These are phyloP conservation scores for Orbilia brochopaga DNA, from an alignment of 2,329 filamentous ascomycete genomes.

Conservation along the genomic window DNA sequence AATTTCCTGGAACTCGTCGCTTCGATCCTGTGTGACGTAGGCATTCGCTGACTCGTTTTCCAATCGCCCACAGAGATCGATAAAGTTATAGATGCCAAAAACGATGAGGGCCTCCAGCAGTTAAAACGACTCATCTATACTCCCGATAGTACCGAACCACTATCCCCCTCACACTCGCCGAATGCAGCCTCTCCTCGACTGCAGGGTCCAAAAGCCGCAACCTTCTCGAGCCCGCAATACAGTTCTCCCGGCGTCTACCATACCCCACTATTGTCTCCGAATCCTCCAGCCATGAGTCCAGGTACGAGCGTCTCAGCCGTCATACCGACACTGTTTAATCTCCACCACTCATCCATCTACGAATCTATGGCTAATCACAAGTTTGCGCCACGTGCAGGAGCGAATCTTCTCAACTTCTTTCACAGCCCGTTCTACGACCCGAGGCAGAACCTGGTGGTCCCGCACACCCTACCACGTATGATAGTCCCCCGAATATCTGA, in stretches of 20 bases:
- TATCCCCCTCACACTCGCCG: conserved; percentile 36
- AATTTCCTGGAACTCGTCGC: too few species aligned
- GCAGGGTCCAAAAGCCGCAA: conserved; percentile 15
- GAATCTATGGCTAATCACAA: conserved; percentile 43
- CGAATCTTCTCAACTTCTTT: conserved; percentile 67
- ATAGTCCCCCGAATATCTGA: not conserved
- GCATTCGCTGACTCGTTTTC: conserved; percentile 1
- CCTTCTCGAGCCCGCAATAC: conserved; percentile 14
- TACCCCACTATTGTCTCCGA: conserved; percentile 51
- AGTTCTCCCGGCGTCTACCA: conserved; percentile 20
- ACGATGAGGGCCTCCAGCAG: conserved; percentile 36
- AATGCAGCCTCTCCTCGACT: conserved; percentile 28
- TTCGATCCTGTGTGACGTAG: not conserved
- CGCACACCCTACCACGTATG: conserved; percentile 29
- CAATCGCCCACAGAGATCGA: conserved; percentile 27
- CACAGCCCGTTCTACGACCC: conserved; percentile 85
- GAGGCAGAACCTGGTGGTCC: conserved; percentile 63
- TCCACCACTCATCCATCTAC: conserved; percentile 14
- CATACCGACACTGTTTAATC: conserved; percentile 23
- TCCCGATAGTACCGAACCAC: conserved; percentile 29
- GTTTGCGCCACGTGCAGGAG: conserved; percentile 15
- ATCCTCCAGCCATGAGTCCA: conserved; percentile 26
- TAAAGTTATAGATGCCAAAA: conserved; percentile 28
- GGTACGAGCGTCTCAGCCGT: conserved; percentile 36
- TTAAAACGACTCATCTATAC: conserved; percentile 47